Evolutionary conservation across 208 protist species (phyloP), one percentile per base, ranked within the genome.

Genomic region (Trypanosoma theileri): DNA sequence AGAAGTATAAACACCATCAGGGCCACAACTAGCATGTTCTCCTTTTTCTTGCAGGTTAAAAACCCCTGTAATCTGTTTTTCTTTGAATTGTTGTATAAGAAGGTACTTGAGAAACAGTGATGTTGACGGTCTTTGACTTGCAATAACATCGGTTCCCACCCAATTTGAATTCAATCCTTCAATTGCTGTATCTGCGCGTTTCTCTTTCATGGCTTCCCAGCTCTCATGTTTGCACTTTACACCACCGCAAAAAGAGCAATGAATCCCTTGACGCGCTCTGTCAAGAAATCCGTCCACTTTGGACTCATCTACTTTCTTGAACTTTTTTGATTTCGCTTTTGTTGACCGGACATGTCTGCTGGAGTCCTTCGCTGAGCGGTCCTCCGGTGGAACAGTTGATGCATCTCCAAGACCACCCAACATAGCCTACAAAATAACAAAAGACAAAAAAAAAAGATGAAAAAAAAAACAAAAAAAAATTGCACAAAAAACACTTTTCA

Each of bases 31-130:
- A n/a, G 82, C 81, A 75, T 97, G 93, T 81, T 96, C 92, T 21
- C 92, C 92, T 61, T 93, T 94, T 66, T 95, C 91, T 61, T 95
- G 90, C 14, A 97, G 61, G 63, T 97, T 97, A 26, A 97, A 81
- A 41, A 96, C 85, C 4, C 89, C 86, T 13, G 80, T 94, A 22
- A 97, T 82, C 12, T 88, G 57, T 51, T 92, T 75, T 19, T 72
- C 50, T 40, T 84, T 83, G 69, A 97, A 97, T 72, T 96, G 85
- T 14, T 81, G 57, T 21, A 95, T 92, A 44, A 97, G 75, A 9
- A 79, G 76, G 72, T 89, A 95, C 74, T 96, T 91, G 22, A 89
- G 54, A 71, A 97, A 94, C 1, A 97, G 75, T 16, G 88, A 91
- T 10, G 88, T 94, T 1, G 89, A 95, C 1, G 82, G 86, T 16